These are phyloP conservation scores for Tilletiopsis washingtonensis DNA, from an alignment of 1,284 basidiomycete genomes.

Conservation along the genomic window DNA sequence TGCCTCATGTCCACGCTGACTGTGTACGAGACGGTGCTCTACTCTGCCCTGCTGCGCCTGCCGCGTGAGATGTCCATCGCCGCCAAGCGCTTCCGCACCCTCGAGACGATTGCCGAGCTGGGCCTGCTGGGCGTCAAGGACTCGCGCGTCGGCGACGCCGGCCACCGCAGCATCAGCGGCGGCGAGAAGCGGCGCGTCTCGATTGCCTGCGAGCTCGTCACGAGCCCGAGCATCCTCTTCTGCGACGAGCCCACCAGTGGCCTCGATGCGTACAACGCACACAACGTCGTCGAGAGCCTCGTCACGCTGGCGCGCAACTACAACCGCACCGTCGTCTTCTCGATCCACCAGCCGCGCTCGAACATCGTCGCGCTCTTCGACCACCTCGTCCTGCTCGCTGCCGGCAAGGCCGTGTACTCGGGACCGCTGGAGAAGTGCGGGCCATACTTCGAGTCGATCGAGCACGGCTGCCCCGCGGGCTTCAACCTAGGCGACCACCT, in stretches of 20 bases:
- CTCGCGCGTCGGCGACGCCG: slow-evolving; percentile 70
- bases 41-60: slow-evolving; percentile 78
- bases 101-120: slow-evolving; percentile 92
- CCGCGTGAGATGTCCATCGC: slow-evolving; percentile 88
- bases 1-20: slow-evolving; percentile 92
- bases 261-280: slow-evolving; percentile 81
- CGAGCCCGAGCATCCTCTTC: slow-evolving; percentile 78
- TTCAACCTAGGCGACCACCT: slow-evolving; percentile 83
- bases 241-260: slow-evolving; percentile 93
- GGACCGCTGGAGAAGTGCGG: slow-evolving; percentile 68
- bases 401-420: slow-evolving; percentile 62
- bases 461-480: slow-evolving; percentile 78
- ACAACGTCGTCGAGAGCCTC: slow-evolving; percentile 83
- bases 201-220: slow-evolving; percentile 97
- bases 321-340: slow-evolving; percentile 92
- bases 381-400: slow-evolving; percentile 74
- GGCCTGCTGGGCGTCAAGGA: slow-evolving; percentile 87
- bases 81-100: slow-evolving; percentile 84
- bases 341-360: slow-evolving; percentile 95
- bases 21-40: slow-evolving; percentile 92
- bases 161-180: slow-evolving; percentile 57
- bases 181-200: slow-evolving; percentile 92
- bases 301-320: slow-evolving; percentile 77
- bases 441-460: slow-evolving; percentile 70
- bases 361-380: slow-evolving; percentile 95